Percentiles rank a stretch among this genome's conserved stretches.
These are phyloP conservation scores for Neurospora cerealis DNA, from an alignment of 495 filamentous ascomycete species.

Conservation along the genomic window DNA sequence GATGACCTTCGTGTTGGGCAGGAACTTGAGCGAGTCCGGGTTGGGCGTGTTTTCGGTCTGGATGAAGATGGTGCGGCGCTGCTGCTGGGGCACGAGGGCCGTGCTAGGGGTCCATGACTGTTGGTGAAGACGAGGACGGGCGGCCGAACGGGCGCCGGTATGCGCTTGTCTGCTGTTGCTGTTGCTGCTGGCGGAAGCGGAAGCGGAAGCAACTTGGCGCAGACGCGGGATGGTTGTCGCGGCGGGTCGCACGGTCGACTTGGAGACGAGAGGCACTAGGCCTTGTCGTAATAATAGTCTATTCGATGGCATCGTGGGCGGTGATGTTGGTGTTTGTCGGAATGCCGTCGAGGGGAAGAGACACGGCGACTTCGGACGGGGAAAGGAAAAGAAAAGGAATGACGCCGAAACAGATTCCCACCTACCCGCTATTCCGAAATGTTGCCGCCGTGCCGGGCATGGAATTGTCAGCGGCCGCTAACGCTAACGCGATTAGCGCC, in stretches of 20 bases:
- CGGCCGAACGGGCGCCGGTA: constrained; percentile 3
- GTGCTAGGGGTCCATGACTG: constrained; percentile 10
- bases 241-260: constrained; percentile 3
- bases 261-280: constrained; percentile 17
- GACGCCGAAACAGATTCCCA: not conserved
- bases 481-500: not conserved
- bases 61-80: constrained; percentile 78
- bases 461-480: not conserved
- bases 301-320: constrained; percentile 12
- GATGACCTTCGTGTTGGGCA: constrained; percentile 74
- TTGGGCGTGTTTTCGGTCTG: constrained; percentile 94
- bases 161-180: constrained; percentile 11
- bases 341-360: not conserved
- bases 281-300: constrained; percentile 15
- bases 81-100: not conserved
- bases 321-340: not conserved
- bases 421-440: not conserved
- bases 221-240: constrained; percentile 1
- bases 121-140: not conserved
- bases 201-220: constrained; percentile 13
- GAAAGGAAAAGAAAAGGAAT: not conserved
- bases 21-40: constrained; percentile 84
- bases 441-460: not conserved
- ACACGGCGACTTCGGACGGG: not conserved
- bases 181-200: constrained; percentile 11